Evolutionary conservation across 768 basidiomycete species (phyloP).

Genomic region (Tulasnella sp.): DNA sequence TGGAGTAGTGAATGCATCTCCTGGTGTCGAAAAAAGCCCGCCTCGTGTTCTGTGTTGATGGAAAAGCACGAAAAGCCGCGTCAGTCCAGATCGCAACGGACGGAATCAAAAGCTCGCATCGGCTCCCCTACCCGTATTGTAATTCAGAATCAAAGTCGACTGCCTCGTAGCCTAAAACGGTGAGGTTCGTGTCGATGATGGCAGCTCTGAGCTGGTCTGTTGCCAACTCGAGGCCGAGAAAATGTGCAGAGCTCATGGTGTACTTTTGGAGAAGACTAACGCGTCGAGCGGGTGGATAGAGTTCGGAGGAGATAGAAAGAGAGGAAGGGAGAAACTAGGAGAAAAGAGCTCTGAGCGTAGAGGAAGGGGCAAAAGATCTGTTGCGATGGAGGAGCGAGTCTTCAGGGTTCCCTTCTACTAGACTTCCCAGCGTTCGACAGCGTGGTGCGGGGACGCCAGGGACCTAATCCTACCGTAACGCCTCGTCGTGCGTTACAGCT

Average conservation of each 20-base stretch:
- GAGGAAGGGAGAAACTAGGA: slow-evolving; percentile 16
- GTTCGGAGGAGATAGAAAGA: not conserved
- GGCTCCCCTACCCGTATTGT: not conserved
- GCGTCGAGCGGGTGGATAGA: slow-evolving; percentile 26
- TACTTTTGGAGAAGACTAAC: slow-evolving; percentile 24
- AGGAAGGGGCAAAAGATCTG: slow-evolving; percentile 1
- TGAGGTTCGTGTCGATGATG: slow-evolving; percentile 80
- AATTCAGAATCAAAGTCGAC: slow-evolving; percentile 84
- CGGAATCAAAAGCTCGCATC: slow-evolving; percentile 66
- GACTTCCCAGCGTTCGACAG: not conserved
- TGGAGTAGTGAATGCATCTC: slow-evolving; percentile 85
- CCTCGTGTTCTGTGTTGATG: slow-evolving; percentile 66
- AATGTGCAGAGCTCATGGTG: slow-evolving; percentile 48
- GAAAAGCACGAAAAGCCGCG: slow-evolving; percentile 16
- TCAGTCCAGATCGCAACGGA: slow-evolving; percentile 6
- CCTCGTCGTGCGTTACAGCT: no score
- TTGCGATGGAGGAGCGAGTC: slow-evolving; percentile 11
- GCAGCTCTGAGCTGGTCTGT: slow-evolving; percentile 83
- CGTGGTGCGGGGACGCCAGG: not conserved
- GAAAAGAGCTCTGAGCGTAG: not conserved
- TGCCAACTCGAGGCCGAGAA: slow-evolving; percentile 84
- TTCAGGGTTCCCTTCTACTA: not conserved
- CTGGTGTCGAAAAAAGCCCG: slow-evolving; percentile 83
- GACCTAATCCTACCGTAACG: no score
- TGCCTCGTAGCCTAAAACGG: slow-evolving; percentile 78